Evolutionary conservation across 495 filamentous ascomycete genomes (phyloP), one percentile per base, ranked within the genome.

Genomic region (Podospora pseudoanserina): DNA sequence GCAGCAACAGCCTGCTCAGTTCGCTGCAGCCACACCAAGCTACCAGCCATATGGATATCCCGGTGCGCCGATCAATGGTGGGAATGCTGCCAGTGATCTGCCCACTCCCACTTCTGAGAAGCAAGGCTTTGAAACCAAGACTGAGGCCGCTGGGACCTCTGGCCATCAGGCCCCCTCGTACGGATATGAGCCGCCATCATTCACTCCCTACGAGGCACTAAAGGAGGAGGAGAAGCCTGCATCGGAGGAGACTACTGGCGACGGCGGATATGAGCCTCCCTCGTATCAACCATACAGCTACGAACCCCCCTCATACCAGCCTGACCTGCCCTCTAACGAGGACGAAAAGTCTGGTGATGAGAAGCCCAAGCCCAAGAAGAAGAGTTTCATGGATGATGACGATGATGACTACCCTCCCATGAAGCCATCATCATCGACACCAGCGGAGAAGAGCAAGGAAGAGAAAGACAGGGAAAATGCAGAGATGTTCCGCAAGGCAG

Each of bases 401-500:
- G 90, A 94, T 26, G 88, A 90, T 71, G 81, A 85, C 57, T 76
- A 86, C 57, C 76, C 81, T 3, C 66, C 66, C 11, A 61, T 79
- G 4, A 81, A 73, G 63, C 44, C 77, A 7, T 61, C 75, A 15
- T 15, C 18, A 3, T n/a, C 32, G 16, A 15, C 60, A 16, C 7
- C 30, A 49, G 61, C 27, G 27, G 81, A 76, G 58, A 86, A 86
- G 76, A 77, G 78, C n/a, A 87, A 86, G 65, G 80, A 78, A 39
- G 84, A 88, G 53, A 86, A 85, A 70, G 85, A 88, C 70, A 79
- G 83, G 32, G 86, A 88, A 71, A 86, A 85, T 49, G 92, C 91
- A 30, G 93, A 96, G 65, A 88, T 91, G 71, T 92, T 97, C 79
- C 85, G 87, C 60, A 90, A 86, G 76, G 91, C 91, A 39, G 93